Base-by-base conservation (phyloP, 1,139 yeast genomes). In the Kodamaea plutei region DNA sequence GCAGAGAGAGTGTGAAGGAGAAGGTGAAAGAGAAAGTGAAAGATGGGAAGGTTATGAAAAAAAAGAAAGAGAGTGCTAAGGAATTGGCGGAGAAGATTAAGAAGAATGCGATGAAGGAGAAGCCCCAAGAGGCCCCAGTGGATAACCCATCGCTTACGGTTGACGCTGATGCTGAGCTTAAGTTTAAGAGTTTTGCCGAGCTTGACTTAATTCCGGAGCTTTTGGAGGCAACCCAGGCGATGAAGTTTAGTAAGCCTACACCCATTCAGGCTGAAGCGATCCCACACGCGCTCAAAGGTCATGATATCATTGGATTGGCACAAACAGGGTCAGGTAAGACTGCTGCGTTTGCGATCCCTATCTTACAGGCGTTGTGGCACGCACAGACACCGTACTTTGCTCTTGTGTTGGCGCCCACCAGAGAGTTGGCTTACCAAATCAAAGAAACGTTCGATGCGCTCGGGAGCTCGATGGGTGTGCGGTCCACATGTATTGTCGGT, bases 401-500 rank as follows among this genome's bases (percentile, higher is more conserved):
- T 6, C 77, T 93, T 44, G 93, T 91, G 2, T 60, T 91, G 45
- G 94, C 96, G 0, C 99, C 99, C 17, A 91, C 99, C 1, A 79
- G 99, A 64, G 99, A 91, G 61, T 67, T 91, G 54, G 98, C 98
- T 0, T 88, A 84, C 55, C 99, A 91, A 56, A 91, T 93, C 45
- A 82, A 89, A 45, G 95, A 88, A 48, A 91, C 96, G 9, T 93
- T 91, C 54, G 96, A 88, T 53, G 96, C 97, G 0, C 61, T 91
- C 31, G 99, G 99, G 0, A 62, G 85, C 1, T 64, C 79, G 11
- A 89, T 91, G 94, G 98, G 98, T 1, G 72, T 89, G 24, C 69
- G 95, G 47, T 71, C 91, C 19, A 81, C 79, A 3, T 89, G 95
- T 40, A 75, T 91, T 41, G 96, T 91, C 24, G 98, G 98, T 44